Evolutionary conservation across 345 rosid genomes (phyloP), one percentile per base, ranked within the genome.

Genomic region (Bruguiera parviflora): DNA sequence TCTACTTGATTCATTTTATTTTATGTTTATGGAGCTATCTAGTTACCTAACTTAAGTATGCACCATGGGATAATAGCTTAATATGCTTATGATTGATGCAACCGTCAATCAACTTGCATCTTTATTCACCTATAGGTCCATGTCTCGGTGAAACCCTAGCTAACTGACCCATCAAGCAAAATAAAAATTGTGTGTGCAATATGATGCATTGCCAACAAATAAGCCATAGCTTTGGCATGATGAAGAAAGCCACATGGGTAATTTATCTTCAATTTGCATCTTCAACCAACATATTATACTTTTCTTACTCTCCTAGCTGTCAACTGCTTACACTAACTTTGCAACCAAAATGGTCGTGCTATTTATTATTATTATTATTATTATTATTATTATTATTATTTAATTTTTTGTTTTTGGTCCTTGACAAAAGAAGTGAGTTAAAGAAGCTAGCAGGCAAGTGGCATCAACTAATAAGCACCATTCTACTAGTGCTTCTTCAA

Each of bases 51-150:
- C 60, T 21, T 66, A 8, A 66, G 31, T 61, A 24, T 68, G 28
- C 68, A 47, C 18, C 63, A 35, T 39, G 19, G 53, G 73, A 64
- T 65, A 65, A 73, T 68, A 68, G 77, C 67, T 58, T 35, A 53
- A 53, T 43, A 78, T 67, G 78, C 73, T 71, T 74, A 64, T 69
- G 37, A 67, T 37, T 63, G 29, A 73, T 78, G 78, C 69, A 79
- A 63, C 65, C n/a, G 63, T 35, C 2, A 56, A 67, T 74, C 33
- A 72, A 33, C 28, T 51, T 55, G 27, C 62, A 56, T 21, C 10
- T 27, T 15, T 64, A 19, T 6, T 15, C 4, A 64, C n/a, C 29
- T 8, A 53, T 55, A 22, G 10, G 46, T 53, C 25, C 5, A 37
- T 32, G n/a, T 65, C 77, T 69, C 64, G 71, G 64, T 64, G n/a